Base-by-base conservation (phyloP, 2,329 filamentous ascomycete genomes). In the Trichoderma citrinoviride region DNA sequence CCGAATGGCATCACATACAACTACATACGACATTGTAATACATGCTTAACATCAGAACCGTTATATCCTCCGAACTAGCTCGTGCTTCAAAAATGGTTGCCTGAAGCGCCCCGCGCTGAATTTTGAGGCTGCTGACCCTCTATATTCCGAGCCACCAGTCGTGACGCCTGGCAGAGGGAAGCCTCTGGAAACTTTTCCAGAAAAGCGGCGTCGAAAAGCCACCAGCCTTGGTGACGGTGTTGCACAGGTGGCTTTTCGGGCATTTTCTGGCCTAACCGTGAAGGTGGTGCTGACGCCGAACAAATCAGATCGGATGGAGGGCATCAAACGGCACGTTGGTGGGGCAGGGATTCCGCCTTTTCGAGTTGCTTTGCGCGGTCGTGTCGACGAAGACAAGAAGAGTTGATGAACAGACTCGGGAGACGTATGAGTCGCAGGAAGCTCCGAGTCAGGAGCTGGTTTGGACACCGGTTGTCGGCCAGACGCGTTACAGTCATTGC, bases 121-220 rank as follows among this genome's bases (percentile, higher is more conserved):
- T n/a, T 7, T 10, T 17, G 15, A n/a, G 17, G 50, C 52, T 37
- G 52, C 52, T 14, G 17, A n/a, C 33, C 33, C 33, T 37, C 33
- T 37, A 37, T 14, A 37, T 37, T 14, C 33, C 33, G 12, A 14
- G 12, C 14, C 33, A 12, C 33, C 33, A 41, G 7, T 25, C 15
- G 12, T 41, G 14, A 37, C 41, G 19, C 21, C 21, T 40, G 52
- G 37, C 15, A 40, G 15, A 15, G 21, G 21, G 56, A 50, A 60
- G 21, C 33, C 44, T 50, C 56, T 60, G 50, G 56, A 60, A 60
- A 50, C 56, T 60, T 37, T 37, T 60, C 56, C 6, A 21, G 27
- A 49, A 33, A 40, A 23, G 40, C 25, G 27, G 23, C 27, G 25
- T 17, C n/a, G 29, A 19, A 17, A 37, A 54, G 50, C 50, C 52